A percentile compares a stretch with the other conserved stretches of the same genome.
These are phyloP conservation scores for Hypoxylon crocopeplum DNA, from an alignment of 495 filamentous ascomycete genomes.

Conservation along the genomic window DNA sequence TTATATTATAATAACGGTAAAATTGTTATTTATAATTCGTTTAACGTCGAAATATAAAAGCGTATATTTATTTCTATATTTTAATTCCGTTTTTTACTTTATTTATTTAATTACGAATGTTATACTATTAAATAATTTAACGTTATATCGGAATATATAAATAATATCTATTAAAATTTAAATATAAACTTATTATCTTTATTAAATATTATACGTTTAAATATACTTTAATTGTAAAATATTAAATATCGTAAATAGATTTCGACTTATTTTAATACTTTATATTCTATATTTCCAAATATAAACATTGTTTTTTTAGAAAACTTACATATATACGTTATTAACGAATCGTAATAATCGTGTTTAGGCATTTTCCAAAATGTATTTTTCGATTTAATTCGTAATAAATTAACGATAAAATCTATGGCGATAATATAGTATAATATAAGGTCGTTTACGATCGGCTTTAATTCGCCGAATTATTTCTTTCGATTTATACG, in stretches of 20 bases:
- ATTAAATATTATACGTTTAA: background rate
- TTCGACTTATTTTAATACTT: background rate
- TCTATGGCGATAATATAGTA: background rate
- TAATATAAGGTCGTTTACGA: background rate
- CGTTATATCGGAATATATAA: background rate
- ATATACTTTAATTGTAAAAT: background rate
- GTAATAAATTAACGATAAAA: background rate
- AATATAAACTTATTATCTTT: background rate
- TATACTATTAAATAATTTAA: background rate
- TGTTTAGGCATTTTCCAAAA: background rate
- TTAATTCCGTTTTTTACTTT: background rate
- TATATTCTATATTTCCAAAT: background rate
- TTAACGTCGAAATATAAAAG: background rate
- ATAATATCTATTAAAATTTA: no score
- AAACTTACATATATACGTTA: background rate
- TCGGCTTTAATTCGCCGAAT: background rate
- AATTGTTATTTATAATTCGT: no score
- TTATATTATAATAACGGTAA: no score
- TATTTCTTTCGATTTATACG: background rate
- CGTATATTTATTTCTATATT: background rate
- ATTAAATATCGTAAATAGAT: background rate
- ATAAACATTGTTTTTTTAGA: conserved; percentile 1
- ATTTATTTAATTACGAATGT: background rate
- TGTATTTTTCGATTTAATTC: background rate
- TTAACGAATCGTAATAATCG: background rate